Evolutionary conservation across 345 rosid genomes (phyloP).

Genomic region (Lagerstroemia speciosa): DNA sequence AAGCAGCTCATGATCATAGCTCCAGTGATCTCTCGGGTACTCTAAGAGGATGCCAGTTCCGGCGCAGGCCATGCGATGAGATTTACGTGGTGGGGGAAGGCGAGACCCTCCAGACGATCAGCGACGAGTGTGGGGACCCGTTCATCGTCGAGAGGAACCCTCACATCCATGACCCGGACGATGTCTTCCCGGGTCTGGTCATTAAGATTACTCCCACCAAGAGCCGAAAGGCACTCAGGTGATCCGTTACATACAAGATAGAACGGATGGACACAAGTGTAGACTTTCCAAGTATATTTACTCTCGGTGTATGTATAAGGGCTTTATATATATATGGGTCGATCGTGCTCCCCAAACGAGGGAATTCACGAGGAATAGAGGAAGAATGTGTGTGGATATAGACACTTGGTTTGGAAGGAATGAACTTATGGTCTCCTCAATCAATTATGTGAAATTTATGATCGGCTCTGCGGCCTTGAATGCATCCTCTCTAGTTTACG

Average conservation of each 20-base stretch:
- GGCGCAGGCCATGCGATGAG: conserved; percentile 23
- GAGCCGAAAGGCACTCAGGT: conserved; percentile 4
- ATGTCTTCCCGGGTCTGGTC: conserved; percentile 30
- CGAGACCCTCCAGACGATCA: conserved; percentile 30
- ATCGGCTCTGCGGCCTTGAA: too few species aligned
- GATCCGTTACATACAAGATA: neutral
- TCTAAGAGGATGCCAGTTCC: conserved; percentile 7
- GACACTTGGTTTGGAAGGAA: too few species aligned
- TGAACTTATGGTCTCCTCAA: too few species aligned
- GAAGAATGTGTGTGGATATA: too few species aligned
- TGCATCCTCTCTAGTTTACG: too few species aligned
- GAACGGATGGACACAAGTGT: neutral
- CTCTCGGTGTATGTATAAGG: too few species aligned
- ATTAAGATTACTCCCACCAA: conserved; percentile 22
- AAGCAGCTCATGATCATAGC: neutral
- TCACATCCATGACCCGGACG: conserved; percentile 32
- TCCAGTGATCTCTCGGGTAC: neutral
- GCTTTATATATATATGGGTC: too few species aligned
- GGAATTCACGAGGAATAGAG: too few species aligned
- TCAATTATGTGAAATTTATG: too few species aligned
- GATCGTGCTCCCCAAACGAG: too few species aligned
- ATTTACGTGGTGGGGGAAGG: conserved; percentile 28
- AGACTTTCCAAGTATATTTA: too few species aligned
- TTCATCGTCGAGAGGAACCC: conserved; percentile 32
- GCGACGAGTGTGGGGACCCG: conserved; percentile 34